Evolutionary conservation across 2,329 filamentous ascomycete genomes (phyloP).

Genomic region (Ophiocordyceps camponoti-leonardi): DNA sequence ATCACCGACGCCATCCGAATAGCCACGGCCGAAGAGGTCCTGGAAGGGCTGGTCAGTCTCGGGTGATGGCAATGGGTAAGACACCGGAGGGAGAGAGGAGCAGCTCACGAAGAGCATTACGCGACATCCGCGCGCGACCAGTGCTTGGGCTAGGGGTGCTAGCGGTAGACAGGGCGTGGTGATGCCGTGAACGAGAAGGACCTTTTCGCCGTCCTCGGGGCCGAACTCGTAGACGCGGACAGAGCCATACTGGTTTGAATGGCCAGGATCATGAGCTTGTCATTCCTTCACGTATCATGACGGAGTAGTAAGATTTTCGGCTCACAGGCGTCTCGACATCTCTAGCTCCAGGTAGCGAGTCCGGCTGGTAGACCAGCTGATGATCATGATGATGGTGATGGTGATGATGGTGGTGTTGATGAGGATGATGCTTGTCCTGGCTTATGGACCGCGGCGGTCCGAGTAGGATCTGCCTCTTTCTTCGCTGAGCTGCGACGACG

Average conservation of each 20-base stretch:
- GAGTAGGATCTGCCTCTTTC: background rate
- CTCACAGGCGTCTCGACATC: conserved; percentile 51
- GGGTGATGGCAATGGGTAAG: background rate
- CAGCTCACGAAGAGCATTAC: conserved; percentile 57
- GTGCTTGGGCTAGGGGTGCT: conserved; percentile 44
- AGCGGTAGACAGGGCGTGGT: conserved; percentile 66
- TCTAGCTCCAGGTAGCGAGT: conserved; percentile 53
- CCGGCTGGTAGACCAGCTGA: conserved; percentile 10
- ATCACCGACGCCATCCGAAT: conserved; percentile 44
- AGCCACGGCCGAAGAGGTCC: conserved; percentile 55
- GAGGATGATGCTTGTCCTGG: background rate
- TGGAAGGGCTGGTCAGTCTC: conserved; percentile 7
- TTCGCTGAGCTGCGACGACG: background rate
- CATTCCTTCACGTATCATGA: background rate
- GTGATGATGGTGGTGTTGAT: too few relatives aligned
- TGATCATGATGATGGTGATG: background rate
- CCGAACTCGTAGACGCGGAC: conserved; percentile 75
- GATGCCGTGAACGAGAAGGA: conserved; percentile 69
- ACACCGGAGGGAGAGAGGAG: background rate
- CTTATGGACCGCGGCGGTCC: background rate
- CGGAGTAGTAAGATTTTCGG: background rate
- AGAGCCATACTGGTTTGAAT: conserved; percentile 39
- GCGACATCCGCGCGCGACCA: conserved; percentile 53
- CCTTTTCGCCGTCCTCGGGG: conserved; percentile 52
- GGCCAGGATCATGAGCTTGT: conserved; percentile 1